Conservation (phyloP, 106 monocot species). For the Vanilla planifolia region DNA sequence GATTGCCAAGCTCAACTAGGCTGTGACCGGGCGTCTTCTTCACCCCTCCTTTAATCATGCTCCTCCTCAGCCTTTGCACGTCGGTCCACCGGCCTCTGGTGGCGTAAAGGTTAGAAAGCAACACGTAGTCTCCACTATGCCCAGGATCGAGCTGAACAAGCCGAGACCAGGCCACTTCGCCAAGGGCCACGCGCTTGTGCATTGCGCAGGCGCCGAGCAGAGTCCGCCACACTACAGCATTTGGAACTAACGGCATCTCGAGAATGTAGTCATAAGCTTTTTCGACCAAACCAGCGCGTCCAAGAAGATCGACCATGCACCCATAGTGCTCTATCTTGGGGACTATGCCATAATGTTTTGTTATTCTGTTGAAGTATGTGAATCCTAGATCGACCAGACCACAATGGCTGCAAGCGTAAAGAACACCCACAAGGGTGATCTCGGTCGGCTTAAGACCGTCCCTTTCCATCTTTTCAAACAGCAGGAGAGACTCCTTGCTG, state of each 20-base stretch:
- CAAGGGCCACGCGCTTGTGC: conserved; percentile 48
- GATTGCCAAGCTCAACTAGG: conserved; percentile 51
- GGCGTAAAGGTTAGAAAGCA: conserved; percentile 77
- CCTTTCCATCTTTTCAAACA: conserved; percentile 56
- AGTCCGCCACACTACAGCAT: conserved; percentile 76
- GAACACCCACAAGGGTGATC: conserved; percentile 72
- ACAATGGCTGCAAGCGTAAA: conserved; percentile 87
- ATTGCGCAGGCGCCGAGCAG: conserved; percentile 72
- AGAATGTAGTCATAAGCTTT: conserved; percentile 50
- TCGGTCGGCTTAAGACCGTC: conserved; percentile 50
- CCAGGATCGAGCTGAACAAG: conserved; percentile 58
- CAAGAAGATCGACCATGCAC: conserved; percentile 86
- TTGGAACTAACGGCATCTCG: conserved; percentile 61
- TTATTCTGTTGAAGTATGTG: conserved; percentile 54
- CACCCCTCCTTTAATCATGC: conserved; percentile 62
- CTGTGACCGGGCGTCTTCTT: conserved; percentile 67
- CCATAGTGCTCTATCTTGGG: conserved; percentile 84
- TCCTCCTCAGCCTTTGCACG: conserved; percentile 46
- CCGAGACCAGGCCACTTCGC: conserved; percentile 42
- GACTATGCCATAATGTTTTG: conserved; percentile 27
- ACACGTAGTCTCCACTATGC: conserved; percentile 77
- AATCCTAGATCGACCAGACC: conserved; percentile 69
- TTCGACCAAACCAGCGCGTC: conserved; percentile 58
- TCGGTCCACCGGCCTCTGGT: conserved; percentile 39
- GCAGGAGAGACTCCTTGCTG: conserved; percentile 44